phyloP scores from a whole-genome alignment of 345 rosid genomes.

The Populus davidiana region DNA sequence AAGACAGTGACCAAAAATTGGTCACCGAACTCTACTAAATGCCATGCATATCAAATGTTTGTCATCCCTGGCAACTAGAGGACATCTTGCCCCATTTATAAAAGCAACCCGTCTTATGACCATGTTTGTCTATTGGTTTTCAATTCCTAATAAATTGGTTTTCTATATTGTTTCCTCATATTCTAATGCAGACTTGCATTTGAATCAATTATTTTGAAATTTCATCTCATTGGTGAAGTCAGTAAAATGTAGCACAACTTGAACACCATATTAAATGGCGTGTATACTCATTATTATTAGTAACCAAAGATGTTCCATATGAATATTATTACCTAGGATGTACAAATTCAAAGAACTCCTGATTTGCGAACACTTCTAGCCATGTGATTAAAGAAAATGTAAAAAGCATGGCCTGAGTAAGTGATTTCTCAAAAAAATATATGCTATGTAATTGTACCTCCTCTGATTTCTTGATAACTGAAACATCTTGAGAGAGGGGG shows the following conservation, averaged over 20 bases:
- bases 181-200: background rate
- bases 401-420: background rate
- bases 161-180: background rate
- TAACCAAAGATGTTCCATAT: background rate
- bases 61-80: background rate
- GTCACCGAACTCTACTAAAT: background rate
- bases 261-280: background rate
- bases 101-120: background rate
- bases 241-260: background rate
- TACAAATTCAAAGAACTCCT: background rate
- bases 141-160: background rate
- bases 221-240: background rate
- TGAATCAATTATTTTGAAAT: slow-evolving; percentile 2
- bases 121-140: background rate
- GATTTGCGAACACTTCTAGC: background rate
- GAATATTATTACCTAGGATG: background rate
- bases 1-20: background rate
- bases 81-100: background rate
- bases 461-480: slow-evolving; percentile 50
- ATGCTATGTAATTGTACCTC: slow-evolving; percentile 48
- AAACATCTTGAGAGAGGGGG: slow-evolving; percentile 60
- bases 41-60: background rate
- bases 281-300: background rate
- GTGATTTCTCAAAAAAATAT: background rate
- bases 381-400: background rate